Evolutionary conservation across 768 basidiomycete species (phyloP), one percentile per base, ranked within the genome.

Genomic region (Suillus subluteus): DNA sequence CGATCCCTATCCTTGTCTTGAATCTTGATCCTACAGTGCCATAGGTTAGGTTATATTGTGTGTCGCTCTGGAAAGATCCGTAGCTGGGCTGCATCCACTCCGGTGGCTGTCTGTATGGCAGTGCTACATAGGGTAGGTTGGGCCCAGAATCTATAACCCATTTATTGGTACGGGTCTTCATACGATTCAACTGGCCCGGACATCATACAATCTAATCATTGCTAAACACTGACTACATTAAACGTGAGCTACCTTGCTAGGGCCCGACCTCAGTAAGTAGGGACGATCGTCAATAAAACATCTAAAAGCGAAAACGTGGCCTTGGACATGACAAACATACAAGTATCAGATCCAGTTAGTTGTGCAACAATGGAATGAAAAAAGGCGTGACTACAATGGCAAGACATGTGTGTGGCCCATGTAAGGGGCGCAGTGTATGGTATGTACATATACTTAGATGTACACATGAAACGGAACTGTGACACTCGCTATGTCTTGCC

Each of bases 401-500:
- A 18, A 50, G 8, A 44, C 43, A 62, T 12, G 43, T 21, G 54
- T 67, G 66, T 40, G 55, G 38, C 58, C 64, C n/a, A 55, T 66
- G 41, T 50, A 66, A 65, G 61, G 44, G 30, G 62, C 30, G 18
- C 43, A 23, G 50, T 65, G 65, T 41, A 43, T 26, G 64, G 38
- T 18, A 40, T 59, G 40, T 59, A 59, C 26, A 26, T 26, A 18
- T 23, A 38, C 46, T 48, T 48, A 12, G 12, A 48, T 59, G 58
- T 40, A 41, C 58, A 30, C 40, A 30, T 41, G 58, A 41, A 30
- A 41, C 11, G 6, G 58, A 13, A 16, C 15, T 40, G 23, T 3
- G 38, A 15, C 8, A 48, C 26, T 32, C 43, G 62, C 62, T 81
- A 92, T 46, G 89, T 84, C 80, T 84, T 92, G 58, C 90, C 87